phyloP scores from a whole-genome alignment of 805 yeast genomes.

The Suhomyces prunicola region DNA sequence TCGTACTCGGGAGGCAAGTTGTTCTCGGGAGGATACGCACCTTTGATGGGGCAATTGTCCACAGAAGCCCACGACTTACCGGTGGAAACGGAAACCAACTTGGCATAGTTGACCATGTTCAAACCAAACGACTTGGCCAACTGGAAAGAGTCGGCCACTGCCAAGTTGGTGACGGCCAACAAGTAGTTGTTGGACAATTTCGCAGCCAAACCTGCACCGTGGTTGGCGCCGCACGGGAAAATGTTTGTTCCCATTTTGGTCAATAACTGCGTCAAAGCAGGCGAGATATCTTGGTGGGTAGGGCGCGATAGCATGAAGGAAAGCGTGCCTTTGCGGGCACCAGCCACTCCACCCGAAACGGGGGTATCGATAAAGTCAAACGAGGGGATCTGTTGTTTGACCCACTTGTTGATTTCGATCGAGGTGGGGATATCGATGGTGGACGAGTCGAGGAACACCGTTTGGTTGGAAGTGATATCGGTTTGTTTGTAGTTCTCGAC shows the following conservation, averaged over 20 bases:
- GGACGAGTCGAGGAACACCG: slow-evolving; percentile 47
- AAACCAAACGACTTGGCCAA: slow-evolving; percentile 49
- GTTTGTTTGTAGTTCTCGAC: slow-evolving; percentile 26
- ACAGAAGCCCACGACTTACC: slow-evolving; percentile 56
- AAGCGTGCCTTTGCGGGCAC: slow-evolving; percentile 50
- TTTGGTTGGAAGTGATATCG: slow-evolving; percentile 10
- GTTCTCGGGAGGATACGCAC: slow-evolving; percentile 38
- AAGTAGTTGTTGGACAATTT: slow-evolving; percentile 53
- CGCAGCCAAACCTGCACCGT: slow-evolving; percentile 54
- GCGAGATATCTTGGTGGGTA: slow-evolving; percentile 25
- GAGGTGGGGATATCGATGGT: slow-evolving; percentile 52
- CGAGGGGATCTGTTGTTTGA: slow-evolving; percentile 28
- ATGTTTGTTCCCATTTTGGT: slow-evolving; percentile 47
- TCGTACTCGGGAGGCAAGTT: slow-evolving; percentile 44
- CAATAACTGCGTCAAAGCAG: slow-evolving; percentile 27
- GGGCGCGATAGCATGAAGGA: slow-evolving; percentile 51
- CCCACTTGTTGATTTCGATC: slow-evolving; percentile 32
- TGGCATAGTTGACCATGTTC: slow-evolving; percentile 44
- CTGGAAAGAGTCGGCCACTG: slow-evolving; percentile 54
- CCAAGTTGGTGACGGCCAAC: slow-evolving; percentile 51
- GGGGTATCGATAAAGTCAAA: slow-evolving; percentile 53
- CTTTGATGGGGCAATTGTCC: slow-evolving; percentile 53
- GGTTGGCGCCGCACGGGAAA: slow-evolving; percentile 46
- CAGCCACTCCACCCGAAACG: slow-evolving; percentile 54
- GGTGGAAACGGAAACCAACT: slow-evolving; percentile 49